Evolutionary conservation across 345 rosid genomes (phyloP).

Genomic region (Murraya koenigii): DNA sequence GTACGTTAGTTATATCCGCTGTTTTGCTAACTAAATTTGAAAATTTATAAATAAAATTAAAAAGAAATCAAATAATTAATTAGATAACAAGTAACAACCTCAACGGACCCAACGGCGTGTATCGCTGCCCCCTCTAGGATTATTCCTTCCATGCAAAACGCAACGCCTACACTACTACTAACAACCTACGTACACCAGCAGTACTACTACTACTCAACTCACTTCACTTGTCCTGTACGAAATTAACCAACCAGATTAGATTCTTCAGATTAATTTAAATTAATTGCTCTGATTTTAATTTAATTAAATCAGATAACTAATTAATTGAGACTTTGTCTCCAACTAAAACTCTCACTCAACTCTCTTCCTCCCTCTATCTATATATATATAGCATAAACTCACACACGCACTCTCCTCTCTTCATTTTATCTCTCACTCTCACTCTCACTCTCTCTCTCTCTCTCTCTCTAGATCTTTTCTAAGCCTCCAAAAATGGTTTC

Average conservation of each 20-base stretch:
- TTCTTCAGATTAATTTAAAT: not conserved
- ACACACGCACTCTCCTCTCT: not conserved
- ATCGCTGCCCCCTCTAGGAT: not conserved
- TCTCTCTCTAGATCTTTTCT: not conserved
- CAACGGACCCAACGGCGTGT: not conserved
- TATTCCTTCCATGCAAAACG: not conserved
- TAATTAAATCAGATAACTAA: not conserved
- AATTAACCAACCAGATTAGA: not conserved
- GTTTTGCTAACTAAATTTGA: too few relatives aligned
- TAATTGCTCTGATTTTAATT: not conserved
- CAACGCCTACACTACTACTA: not conserved
- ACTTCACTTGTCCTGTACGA: not conserved
- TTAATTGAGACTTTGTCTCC: not conserved
- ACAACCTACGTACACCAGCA: too few relatives aligned
- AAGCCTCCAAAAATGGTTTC: slow-evolving; percentile 5
- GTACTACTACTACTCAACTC: too few relatives aligned
- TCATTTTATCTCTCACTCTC: too few relatives aligned
- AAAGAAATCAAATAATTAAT: too few relatives aligned
- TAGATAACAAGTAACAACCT: not conserved
- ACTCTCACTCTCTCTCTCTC: not conserved
- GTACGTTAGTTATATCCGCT: too few relatives aligned
- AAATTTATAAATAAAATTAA: too few relatives aligned
- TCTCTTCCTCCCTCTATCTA: too few relatives aligned
- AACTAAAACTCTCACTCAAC: not conserved
- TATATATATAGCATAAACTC: too few relatives aligned